Evolutionary conservation across 2,329 filamentous ascomycete genomes (phyloP).

Genomic region (Colletotrichum gigasporum): DNA sequence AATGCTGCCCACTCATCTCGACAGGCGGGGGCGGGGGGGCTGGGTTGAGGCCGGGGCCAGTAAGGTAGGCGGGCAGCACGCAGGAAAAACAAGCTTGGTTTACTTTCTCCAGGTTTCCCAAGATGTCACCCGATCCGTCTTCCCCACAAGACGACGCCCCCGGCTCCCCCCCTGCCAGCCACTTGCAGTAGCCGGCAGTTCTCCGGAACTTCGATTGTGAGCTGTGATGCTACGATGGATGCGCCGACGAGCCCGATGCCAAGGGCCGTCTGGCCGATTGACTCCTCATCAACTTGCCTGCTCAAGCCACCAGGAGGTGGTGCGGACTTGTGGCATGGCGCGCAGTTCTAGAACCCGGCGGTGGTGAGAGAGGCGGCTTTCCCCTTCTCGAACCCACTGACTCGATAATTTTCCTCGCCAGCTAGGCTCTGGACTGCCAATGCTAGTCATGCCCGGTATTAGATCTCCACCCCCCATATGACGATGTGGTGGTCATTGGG

Average conservation of each 20-base stretch:
- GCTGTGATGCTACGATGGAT: background rate
- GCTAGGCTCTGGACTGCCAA: background rate
- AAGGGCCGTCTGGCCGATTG: background rate
- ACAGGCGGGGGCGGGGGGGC: conserved; percentile 20
- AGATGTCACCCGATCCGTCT: conserved; percentile 23
- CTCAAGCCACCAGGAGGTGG: background rate
- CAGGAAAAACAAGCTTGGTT: conserved; percentile 11
- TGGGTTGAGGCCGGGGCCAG: conserved; percentile 2
- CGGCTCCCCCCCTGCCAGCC: background rate
- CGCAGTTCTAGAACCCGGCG: background rate
- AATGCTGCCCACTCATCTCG: background rate
- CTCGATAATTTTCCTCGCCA: background rate
- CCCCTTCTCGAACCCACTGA: conserved; percentile 10
- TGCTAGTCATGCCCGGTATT: conserved; percentile 20
- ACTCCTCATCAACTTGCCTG: background rate
- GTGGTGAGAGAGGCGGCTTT: background rate
- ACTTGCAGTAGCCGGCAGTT: conserved; percentile 3
- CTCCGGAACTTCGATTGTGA: conserved; percentile 1
- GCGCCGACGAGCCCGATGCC: background rate
- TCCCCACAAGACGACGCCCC: conserved; percentile 20
- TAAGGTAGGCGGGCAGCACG: background rate
- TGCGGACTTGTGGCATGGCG: background rate
- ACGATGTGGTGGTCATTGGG: background rate
- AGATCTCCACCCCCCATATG: conserved; percentile 8
- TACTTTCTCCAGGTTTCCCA: conserved; percentile 27